phyloP scores from a whole-genome alignment of 305 asterid genomes.

The Vinca major region DNA sequence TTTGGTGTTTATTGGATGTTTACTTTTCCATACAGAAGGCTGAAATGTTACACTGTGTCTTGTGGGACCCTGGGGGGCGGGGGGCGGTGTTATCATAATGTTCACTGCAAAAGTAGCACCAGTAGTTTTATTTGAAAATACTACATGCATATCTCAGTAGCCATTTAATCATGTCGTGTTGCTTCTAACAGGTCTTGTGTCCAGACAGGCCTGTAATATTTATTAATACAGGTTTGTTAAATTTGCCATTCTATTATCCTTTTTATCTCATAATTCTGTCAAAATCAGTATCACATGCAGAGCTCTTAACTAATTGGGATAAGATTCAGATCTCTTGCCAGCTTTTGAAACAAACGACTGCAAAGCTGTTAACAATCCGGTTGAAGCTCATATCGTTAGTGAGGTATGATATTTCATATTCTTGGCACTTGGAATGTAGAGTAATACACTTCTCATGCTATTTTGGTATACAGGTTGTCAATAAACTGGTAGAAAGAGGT shows the following conservation, averaged over 20 bases:
- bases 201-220: slow-evolving; percentile 72
- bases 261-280: slow-evolving; percentile 6
- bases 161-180: neutral
- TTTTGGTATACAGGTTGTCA: slow-evolving; percentile 36
- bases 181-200: slow-evolving; percentile 50
- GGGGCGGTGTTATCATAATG: neutral
- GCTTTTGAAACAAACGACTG: slow-evolving; percentile 57
- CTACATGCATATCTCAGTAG: neutral
- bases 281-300: neutral
- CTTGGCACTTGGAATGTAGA: slow-evolving; percentile 6
- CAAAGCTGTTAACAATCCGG: slow-evolving; percentile 65
- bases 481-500: slow-evolving; percentile 53
- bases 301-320: slow-evolving; percentile 8
- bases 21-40: neutral
- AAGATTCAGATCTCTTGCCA: slow-evolving; percentile 54
- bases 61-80: neutral
- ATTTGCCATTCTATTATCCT: slow-evolving; percentile 14
- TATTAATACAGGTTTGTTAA: slow-evolving; percentile 65
- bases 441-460: slow-evolving; percentile 7
- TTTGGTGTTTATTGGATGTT: neutral
- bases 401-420: slow-evolving; percentile 38
- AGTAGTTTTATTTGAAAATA: neutral
- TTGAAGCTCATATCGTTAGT: slow-evolving; percentile 66
- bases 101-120: neutral
- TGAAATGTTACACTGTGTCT: neutral